Percentiles rank a stretch among this genome's conserved stretches.
phyloP scores from a whole-genome alignment of 257 asterid genomes.

The Osmanthus fragrans region DNA sequence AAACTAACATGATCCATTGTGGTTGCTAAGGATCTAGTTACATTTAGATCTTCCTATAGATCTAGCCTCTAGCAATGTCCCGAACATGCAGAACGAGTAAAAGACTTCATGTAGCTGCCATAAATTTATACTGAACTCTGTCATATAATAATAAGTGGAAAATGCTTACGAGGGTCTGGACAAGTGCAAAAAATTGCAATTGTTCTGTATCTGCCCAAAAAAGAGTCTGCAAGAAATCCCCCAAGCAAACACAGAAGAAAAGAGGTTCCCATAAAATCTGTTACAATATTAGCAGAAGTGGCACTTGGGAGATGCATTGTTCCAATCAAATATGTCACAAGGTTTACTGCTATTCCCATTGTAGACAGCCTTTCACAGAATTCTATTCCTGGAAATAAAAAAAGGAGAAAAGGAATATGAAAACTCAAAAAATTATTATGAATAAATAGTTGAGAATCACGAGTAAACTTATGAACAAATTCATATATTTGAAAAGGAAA shows the following conservation, averaged over 20 bases:
- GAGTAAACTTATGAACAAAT: neutral
- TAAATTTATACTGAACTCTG: neutral
- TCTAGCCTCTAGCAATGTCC: too few species aligned
- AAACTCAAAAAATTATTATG: neutral
- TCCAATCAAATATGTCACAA: conserved; percentile 44
- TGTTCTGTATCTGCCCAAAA: conserved; percentile 44
- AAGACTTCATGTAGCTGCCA: too few species aligned
- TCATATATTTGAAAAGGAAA: neutral
- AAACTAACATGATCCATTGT: too few species aligned
- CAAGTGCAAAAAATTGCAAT: conserved; percentile 31
- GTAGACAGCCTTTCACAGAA: conserved; percentile 46
- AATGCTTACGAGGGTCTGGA: conserved; percentile 37
- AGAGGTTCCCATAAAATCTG: conserved; percentile 49
- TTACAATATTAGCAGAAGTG: conserved; percentile 41
- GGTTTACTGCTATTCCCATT: conserved; percentile 47
- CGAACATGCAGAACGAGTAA: too few species aligned
- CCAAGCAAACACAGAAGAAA: conserved; percentile 45
- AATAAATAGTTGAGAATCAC: neutral
- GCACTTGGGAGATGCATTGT: conserved; percentile 52
- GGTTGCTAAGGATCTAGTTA: too few species aligned
- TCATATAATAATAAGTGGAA: neutral
- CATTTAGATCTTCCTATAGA: too few species aligned
- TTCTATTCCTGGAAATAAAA: conserved; percentile 33
- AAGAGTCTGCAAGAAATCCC: conserved; percentile 51
- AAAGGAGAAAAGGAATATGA: neutral